A percentile compares a stretch with the other conserved stretches of the same genome.
Conservation (phyloP, 495 filamentous ascomycete genomes). For the Penicillium cataractarum region DNA sequence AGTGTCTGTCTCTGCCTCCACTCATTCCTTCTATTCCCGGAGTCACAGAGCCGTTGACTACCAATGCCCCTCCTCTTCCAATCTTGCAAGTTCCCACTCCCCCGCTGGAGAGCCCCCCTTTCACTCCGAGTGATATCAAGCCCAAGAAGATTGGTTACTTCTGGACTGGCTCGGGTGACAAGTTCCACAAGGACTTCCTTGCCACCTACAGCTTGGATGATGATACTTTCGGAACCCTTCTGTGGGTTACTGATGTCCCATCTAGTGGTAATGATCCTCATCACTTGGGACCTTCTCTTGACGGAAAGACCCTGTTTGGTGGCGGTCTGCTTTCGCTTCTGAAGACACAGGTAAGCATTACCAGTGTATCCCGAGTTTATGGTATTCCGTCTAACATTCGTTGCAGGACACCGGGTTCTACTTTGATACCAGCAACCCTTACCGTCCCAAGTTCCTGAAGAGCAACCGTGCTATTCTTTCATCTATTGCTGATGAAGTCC, state of each 20-base stretch:
- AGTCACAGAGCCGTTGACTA: constrained; percentile 56
- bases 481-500: constrained; percentile 65
- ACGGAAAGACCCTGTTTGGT: constrained; percentile 63
- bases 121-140: constrained; percentile 55
- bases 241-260: constrained; percentile 62
- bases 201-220: constrained; percentile 64
- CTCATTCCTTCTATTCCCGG: constrained; percentile 63
- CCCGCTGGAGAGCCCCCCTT: constrained; percentile 56
- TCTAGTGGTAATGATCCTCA: constrained; percentile 64
- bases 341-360: constrained; percentile 51
- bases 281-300: constrained; percentile 58
- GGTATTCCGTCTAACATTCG: background rate
- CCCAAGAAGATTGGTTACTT: constrained; percentile 71
- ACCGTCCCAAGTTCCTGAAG: constrained; percentile 60
- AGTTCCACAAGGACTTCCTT: constrained; percentile 63
- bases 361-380: background rate
- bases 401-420: constrained; percentile 62
- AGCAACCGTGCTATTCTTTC: constrained; percentile 59
- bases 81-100: constrained; percentile 63
- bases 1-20: constrained; percentile 48
- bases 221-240: constrained; percentile 62
- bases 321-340: constrained; percentile 64
- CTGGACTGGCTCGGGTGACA: constrained; percentile 64
- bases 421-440: constrained; percentile 62
- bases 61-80: constrained; percentile 55